phyloP scores from a whole-genome alignment of 2,329 filamentous ascomycete species.

The Ophiostoma novo-ulmi region DNA sequence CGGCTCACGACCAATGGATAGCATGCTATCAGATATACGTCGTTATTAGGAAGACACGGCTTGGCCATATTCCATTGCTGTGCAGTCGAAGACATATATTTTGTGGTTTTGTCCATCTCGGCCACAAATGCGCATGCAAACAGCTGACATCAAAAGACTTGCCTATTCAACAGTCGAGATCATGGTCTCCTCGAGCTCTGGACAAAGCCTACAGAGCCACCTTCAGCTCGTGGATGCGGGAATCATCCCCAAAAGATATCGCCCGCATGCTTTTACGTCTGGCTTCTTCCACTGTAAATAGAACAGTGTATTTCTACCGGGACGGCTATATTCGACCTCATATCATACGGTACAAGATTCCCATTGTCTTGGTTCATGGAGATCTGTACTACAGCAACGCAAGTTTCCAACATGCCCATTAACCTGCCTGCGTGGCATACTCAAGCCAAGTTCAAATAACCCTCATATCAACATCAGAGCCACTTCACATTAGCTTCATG shows the following conservation, averaged over 20 bases:
- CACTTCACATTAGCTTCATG: background rate
- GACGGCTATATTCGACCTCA: conserved; percentile 18
- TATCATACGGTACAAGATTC: conserved; percentile 16
- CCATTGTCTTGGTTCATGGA: conserved; percentile 37
- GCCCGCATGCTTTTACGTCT: background rate
- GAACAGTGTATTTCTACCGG: background rate
- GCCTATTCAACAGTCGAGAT: no score
- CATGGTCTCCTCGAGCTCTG: no score
- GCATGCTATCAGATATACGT: no score
- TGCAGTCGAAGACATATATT: background rate
- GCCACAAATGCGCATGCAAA: no score
- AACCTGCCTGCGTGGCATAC: background rate
- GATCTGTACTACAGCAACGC: conserved; percentile 37
- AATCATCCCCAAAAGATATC: background rate
- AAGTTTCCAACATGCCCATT: conserved; percentile 5
- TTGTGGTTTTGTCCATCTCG: no score
- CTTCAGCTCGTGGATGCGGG: background rate
- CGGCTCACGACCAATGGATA: no score
- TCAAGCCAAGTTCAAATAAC: background rate
- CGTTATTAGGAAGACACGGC: background rate
- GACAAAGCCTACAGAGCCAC: background rate
- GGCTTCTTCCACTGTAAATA: background rate
- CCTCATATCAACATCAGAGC: background rate
- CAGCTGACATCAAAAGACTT: no score
- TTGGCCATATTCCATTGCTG: background rate